Percentiles rank a stretch among this genome's conserved stretches.
Evolutionary conservation across 805 yeast genomes (phyloP).

Genomic region (Starmerella apicola): DNA sequence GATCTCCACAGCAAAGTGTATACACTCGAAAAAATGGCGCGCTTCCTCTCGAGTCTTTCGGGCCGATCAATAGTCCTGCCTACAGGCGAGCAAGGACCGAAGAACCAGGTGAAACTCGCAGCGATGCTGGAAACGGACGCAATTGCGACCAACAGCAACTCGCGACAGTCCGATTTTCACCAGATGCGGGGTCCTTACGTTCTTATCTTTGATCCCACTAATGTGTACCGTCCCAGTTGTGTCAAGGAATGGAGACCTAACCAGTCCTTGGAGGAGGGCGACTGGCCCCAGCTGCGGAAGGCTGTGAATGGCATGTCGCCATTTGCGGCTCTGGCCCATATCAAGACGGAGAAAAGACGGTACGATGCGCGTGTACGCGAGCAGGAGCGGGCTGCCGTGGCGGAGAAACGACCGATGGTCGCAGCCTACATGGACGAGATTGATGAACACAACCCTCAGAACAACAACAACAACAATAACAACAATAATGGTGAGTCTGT

Average conservation of each 20-base stretch:
- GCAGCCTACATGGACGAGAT: too few species aligned
- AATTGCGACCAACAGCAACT: constrained; percentile 37
- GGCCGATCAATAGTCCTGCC: constrained; percentile 21
- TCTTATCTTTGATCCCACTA: constrained; percentile 68
- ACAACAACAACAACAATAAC: too few species aligned
- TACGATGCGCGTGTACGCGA: background rate
- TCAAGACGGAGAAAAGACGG: constrained; percentile 8
- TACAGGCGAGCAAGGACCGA: constrained; percentile 21
- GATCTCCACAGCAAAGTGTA: constrained; percentile 64
- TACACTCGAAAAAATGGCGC: constrained; percentile 71
- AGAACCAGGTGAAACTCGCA: constrained; percentile 29
- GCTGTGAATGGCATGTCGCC: constrained; percentile 72
- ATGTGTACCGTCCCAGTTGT: constrained; percentile 67
- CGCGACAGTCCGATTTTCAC: constrained; percentile 71
- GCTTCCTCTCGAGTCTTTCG: constrained; percentile 43
- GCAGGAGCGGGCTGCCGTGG: background rate
- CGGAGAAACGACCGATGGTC: background rate
- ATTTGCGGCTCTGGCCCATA: constrained; percentile 36
- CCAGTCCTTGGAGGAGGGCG: constrained; percentile 24
- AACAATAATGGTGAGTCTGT: too few species aligned
- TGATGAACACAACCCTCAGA: background rate
- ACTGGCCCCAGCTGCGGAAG: constrained; percentile 49
- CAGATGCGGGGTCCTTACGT: constrained; percentile 66
- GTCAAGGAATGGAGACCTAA: constrained; percentile 61
- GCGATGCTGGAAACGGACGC: constrained; percentile 70